A percentile compares a stretch with the other conserved stretches of the same genome.
These are phyloP conservation scores for Rugosomyces carneus DNA, from an alignment of 1,284 basidiomycete species.

Conservation along the genomic window DNA sequence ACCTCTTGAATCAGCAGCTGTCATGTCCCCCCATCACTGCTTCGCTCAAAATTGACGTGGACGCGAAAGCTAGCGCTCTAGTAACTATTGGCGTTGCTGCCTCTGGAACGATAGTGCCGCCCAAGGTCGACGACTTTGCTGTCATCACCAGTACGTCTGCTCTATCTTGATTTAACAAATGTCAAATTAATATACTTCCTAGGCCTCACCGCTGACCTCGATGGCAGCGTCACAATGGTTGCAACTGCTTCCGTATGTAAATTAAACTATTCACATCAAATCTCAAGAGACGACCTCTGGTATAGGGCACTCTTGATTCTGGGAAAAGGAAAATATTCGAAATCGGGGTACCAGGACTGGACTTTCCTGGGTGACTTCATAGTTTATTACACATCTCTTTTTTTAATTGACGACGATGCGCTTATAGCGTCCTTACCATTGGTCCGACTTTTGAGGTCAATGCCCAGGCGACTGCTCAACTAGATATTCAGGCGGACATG, in stretches of 20 bases:
- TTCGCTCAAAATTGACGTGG: constrained; percentile 32
- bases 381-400: neutral
- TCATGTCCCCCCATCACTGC: constrained; percentile 34
- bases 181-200: neutral
- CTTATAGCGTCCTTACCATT: constrained; percentile 30
- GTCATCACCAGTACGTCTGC: constrained; percentile 23
- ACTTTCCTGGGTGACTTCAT: constrained; percentile 23
- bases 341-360: constrained; percentile 25
- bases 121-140: constrained; percentile 24
- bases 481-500: constrained; percentile 33
- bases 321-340: constrained; percentile 22
- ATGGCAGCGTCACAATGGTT: constrained; percentile 28
- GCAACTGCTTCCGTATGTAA: constrained; percentile 28
- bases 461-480: constrained; percentile 27
- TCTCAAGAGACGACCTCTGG: neutral
- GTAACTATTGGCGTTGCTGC: constrained; percentile 36
- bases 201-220: constrained; percentile 25
- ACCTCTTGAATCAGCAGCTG: constrained; percentile 35
- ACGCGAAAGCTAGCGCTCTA: constrained; percentile 31
- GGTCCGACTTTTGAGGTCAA: constrained; percentile 35
- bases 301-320: constrained; percentile 29
- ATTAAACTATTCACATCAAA: constrained; percentile 1
- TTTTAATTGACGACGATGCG: neutral
- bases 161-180: neutral
- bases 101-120: constrained; percentile 38